Conservation (phyloP, 345 rosid genomes). For the Eucalyptus leucophloia region DNA sequence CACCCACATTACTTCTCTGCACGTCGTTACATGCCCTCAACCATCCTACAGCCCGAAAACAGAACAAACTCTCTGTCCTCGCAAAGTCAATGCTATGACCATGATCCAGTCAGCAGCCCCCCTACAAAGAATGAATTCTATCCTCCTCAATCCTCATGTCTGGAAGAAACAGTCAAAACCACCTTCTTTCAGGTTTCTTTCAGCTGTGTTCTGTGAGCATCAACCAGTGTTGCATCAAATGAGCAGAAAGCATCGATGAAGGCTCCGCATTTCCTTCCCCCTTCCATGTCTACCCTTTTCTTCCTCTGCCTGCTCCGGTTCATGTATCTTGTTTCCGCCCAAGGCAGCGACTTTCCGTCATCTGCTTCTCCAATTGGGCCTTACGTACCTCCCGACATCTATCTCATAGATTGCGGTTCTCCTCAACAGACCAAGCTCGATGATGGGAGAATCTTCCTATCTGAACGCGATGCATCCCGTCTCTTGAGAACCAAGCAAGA, state of each 20-base stretch:
- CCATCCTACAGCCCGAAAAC: background rate
- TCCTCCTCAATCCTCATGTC: background rate
- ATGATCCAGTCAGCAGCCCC: background rate
- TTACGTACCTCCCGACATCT: slow-evolving; percentile 40
- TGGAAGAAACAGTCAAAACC: background rate
- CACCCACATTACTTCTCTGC: slow-evolving; percentile 12
- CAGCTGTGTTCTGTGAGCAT: background rate
- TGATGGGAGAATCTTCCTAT: slow-evolving; percentile 59
- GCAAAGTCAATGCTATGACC: background rate
- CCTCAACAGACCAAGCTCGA: slow-evolving; percentile 37
- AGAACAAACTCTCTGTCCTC: background rate
- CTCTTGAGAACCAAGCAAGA: slow-evolving; percentile 45
- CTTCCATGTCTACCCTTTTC: slow-evolving; percentile 2
- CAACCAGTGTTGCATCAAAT: slow-evolving; percentile 24
- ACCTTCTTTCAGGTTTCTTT: background rate
- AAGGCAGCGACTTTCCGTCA: background rate
- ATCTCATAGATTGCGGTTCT: slow-evolving; percentile 74
- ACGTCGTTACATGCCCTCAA: slow-evolving; percentile 16
- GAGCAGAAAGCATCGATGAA: background rate
- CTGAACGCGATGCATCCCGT: slow-evolving; percentile 40
- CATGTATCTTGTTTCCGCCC: background rate
- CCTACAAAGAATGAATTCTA: background rate
- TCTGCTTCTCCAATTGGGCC: background rate
- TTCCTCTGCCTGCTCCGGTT: background rate
- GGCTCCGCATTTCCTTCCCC: background rate